phyloP scores from a whole-genome alignment of 2,329 filamentous ascomycete genomes.

The Stagonosporopsis chrysanthemi region DNA sequence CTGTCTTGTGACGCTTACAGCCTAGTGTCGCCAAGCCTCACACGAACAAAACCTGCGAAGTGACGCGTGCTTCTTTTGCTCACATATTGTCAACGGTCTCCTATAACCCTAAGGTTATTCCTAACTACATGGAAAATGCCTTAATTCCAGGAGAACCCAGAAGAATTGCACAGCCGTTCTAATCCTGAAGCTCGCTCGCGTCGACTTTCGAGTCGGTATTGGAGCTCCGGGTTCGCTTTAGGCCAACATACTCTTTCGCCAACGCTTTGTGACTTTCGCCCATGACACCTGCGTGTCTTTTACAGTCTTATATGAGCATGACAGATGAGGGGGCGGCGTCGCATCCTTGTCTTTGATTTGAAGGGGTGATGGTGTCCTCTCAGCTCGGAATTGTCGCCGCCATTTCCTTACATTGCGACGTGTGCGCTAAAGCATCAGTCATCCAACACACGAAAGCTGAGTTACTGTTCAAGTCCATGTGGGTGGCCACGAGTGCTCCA shows the following conservation, averaged over 20 bases:
- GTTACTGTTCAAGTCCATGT: constrained; percentile 17
- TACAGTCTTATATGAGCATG: constrained; percentile 5
- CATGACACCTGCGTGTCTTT: constrained; percentile 5
- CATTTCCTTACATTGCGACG: background rate
- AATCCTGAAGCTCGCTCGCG: constrained; percentile 49
- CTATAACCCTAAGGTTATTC: constrained; percentile 38
- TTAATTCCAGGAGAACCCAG: constrained; percentile 46
- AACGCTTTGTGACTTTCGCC: constrained; percentile 8
- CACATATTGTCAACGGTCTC: constrained; percentile 43
- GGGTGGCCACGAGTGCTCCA: constrained; percentile 14
- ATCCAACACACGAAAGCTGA: constrained; percentile 3
- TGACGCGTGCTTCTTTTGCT: constrained; percentile 26
- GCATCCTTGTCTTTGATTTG: background rate
- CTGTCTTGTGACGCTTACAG: constrained; percentile 1
- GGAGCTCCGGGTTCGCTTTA: constrained; percentile 52
- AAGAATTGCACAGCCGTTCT: constrained; percentile 49
- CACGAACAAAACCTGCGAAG: constrained; percentile 14
- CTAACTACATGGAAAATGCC: constrained; percentile 36
- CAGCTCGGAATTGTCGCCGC: background rate
- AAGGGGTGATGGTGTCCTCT: background rate
- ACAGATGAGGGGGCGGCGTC: constrained; percentile 1
- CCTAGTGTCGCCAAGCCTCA: constrained; percentile 18
- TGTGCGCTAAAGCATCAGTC: constrained; percentile 7
- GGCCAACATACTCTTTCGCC: constrained; percentile 41
- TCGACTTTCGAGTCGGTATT: constrained; percentile 44